These are phyloP conservation scores for Talaromyces amestolkiae DNA, from an alignment of 2,329 filamentous ascomycete species.

Conservation along the genomic window DNA sequence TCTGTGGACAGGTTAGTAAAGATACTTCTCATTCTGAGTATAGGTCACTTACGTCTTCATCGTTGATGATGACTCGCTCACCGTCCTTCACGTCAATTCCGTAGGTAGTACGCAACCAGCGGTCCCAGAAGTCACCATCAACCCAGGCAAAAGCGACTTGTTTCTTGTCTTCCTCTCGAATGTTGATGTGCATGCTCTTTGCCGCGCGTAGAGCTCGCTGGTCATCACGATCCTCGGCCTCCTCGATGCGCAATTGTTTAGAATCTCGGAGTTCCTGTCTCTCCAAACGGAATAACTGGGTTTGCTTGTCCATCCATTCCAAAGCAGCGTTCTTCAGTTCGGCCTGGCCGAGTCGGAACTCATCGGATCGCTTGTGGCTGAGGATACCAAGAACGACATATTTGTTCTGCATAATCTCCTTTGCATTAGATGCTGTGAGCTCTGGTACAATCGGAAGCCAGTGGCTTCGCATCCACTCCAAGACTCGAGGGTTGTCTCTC, in stretches of 20 bases:
- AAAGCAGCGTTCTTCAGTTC: constrained; percentile 94
- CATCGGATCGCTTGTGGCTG: constrained; percentile 72
- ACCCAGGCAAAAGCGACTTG: constrained; percentile 97
- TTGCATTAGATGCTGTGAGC: constrained; percentile 83
- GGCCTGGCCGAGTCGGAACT: constrained; percentile 73
- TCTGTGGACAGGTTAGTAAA: constrained; percentile 55
- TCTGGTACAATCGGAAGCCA: constrained; percentile 97
- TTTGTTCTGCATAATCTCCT: constrained; percentile 92
- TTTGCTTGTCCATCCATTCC: constrained; percentile 98
- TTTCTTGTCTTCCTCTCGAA: constrained; percentile 81
- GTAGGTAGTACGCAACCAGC: constrained; percentile 94
- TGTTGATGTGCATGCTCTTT: constrained; percentile 87
- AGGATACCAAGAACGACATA: constrained; percentile 91
- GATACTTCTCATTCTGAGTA: too few species aligned
- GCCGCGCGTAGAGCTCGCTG: constrained; percentile 80
- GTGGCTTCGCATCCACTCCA: constrained; percentile 92
- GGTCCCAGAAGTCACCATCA: constrained; percentile 94
- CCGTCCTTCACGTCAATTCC: constrained; percentile 82
- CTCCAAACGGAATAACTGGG: constrained; percentile 86
- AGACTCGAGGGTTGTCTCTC: constrained; percentile 76
- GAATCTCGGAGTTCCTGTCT: constrained; percentile 88
- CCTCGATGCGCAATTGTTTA: constrained; percentile 93
- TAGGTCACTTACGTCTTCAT: constrained; percentile 76
- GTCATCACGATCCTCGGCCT: constrained; percentile 90
- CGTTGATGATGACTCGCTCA: constrained; percentile 92